Evolutionary conservation across 768 basidiomycete genomes (phyloP), one percentile per base, ranked within the genome.

Genomic region (Boletus rubescentipes): DNA sequence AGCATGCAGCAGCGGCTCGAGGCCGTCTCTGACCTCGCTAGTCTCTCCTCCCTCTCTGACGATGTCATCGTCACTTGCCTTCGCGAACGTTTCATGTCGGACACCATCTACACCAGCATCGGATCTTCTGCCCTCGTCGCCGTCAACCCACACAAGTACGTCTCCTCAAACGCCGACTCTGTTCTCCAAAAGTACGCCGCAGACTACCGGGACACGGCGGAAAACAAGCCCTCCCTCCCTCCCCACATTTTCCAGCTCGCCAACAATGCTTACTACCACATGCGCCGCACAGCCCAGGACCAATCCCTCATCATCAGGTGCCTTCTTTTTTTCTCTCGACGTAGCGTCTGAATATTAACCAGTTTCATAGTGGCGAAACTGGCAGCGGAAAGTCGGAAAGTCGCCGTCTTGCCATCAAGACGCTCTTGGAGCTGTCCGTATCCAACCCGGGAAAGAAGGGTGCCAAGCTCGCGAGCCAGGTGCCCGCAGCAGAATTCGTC

Each of bases 331-430:
- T 29, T 21, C n/a, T 15, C 23, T 29, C n/a, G 15, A 2, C 11
- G 5, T 18, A 7, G 8, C 26, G 53, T 51, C 42, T 40, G 8
- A 31, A 55, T 12, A 8, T 47, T 35, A 2, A 2, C 9, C 42
- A 61, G 49, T 1, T 65, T 61, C 58, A 3, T 66, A 97, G 93
- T 54, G 94, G 95, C 23, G 93, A 96, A 71, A 91, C 93, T 0
- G 88, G 89, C 26, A 91, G 92, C 38, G 95, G 96, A 50, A 98
- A 98, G 74, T 92, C 93, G 1, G 96, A 98, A 70, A 89, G 85
- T 62, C 81, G 91, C 37, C 79, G 93, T 14, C 78, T 98, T n/a
- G 84, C 90, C 23, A 93, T 96, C 73, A 97, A 96, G 71, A 82
- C 91, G 1, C 75, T 99, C 18, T 80, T 97, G n/a, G 92, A 96